A percentile compares a stretch with the other conserved stretches of the same genome.
These are phyloP conservation scores for Solanum rostratum DNA, from an alignment of 257 asterid genomes.

Conservation along the genomic window DNA sequence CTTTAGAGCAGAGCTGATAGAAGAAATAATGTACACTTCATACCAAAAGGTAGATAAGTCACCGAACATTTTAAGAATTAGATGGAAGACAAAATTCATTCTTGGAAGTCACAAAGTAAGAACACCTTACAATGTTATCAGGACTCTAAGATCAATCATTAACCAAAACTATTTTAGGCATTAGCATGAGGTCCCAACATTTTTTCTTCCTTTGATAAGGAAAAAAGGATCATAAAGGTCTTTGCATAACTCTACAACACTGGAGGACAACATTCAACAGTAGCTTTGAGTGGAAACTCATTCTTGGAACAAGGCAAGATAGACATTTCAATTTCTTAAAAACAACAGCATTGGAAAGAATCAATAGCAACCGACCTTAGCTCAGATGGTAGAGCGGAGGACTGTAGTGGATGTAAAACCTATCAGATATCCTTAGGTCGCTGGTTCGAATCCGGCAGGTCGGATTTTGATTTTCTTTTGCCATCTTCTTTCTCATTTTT, in stretches of 20 bases:
- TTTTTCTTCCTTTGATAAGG: neutral
- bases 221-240: neutral
- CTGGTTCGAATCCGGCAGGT: constrained; percentile 1
- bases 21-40: neutral
- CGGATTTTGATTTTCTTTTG: neutral
- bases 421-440: constrained; percentile 1
- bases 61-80: neutral
- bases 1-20: neutral
- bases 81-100: neutral
- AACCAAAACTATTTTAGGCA: neutral
- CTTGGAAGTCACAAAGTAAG: neutral
- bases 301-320: neutral
- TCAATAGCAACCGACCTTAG: neutral
- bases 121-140: neutral
- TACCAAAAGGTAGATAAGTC: neutral
- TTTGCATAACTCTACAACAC: neutral
- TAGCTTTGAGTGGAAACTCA: neutral
- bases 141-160: neutral
- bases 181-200: neutral
- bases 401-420: neutral
- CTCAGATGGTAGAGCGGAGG: constrained; percentile 1
- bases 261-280: neutral
- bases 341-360: neutral
- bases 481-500: neutral
- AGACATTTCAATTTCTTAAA: neutral